A percentile compares a stretch with the other conserved stretches of the same genome.
phyloP scores from a whole-genome alignment of 345 rosid genomes.

The Luvunga scandens region DNA sequence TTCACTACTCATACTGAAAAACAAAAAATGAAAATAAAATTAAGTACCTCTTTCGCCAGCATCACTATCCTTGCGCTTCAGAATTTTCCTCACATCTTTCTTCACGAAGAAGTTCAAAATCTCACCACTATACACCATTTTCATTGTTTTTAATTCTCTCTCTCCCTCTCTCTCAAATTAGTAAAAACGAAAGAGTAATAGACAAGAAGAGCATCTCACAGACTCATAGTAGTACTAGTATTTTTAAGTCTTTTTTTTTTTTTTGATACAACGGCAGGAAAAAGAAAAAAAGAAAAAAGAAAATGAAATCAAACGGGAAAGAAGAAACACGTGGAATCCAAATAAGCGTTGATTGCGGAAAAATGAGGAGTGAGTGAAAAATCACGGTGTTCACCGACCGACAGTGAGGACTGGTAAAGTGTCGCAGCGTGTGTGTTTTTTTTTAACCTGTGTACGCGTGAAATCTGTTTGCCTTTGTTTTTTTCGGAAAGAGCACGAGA shows the following conservation, averaged over 20 bases:
- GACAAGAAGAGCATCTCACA: too few relatives aligned
- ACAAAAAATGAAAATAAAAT: neutral
- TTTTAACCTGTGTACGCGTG: neutral
- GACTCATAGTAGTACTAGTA: neutral
- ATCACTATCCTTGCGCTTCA: conserved; percentile 51
- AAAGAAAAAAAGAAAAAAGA: neutral
- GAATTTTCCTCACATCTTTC: conserved; percentile 43
- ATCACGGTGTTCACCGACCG: conserved; percentile 13
- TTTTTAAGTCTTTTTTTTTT: neutral
- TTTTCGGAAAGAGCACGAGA: neutral
- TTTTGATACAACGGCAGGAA: neutral
- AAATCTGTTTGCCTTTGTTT: neutral
- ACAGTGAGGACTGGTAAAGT: neutral
- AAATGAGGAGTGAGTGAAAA: conserved; percentile 6
- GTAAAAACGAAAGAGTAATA: neutral
- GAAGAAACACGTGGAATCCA: neutral
- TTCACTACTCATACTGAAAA: neutral
- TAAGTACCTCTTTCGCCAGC: conserved; percentile 37
- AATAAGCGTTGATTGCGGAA: neutral
- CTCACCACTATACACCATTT: conserved; percentile 35
- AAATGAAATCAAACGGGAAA: neutral
- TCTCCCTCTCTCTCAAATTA: neutral
- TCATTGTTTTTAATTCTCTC: neutral
- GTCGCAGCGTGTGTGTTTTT: neutral
- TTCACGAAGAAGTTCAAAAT: conserved; percentile 45